Evolutionary conservation across 352 stramenopile genomes (phyloP), one percentile per base, ranked within the genome.

Genomic region (Phytopythium sindhum): DNA sequence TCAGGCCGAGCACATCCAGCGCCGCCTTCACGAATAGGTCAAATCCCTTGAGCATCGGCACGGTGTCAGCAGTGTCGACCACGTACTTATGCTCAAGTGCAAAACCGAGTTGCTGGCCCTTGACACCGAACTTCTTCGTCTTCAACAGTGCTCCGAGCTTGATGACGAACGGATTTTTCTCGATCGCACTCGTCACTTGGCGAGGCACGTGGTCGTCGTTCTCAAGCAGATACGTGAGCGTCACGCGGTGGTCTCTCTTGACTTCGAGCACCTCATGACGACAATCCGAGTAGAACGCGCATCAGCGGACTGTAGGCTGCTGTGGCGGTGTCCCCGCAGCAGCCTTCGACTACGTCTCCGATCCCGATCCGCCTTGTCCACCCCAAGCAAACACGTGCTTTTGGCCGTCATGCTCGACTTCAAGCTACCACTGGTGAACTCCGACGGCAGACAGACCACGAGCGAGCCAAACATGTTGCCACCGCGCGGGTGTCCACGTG

Each of bases 261-360:
- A 57, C 51, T 17, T 39, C 28, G 0, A 57, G 28, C 51, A 57
- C 51, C 17, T 57, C 26, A 17, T 57, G 51, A 15, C 26, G 6
- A 15, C 51, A 57, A 15, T 57, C 51, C 26, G 51, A 39, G 28
- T 57, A 57, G 29, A 57, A 57, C 51, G 51, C 51, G 7, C 51
- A 57, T 29, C 51, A 57, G 4, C 17, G 48, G 12, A 55, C 48
- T 10, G 24, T 42, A 14, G 28, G 33, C 12, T 14, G 11, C 33
- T 19, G 17, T 8, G 14, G 4, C 51, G 26, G 12, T 29, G 51
- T 35, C 24, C 2, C 28, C 7, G 26, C 26, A 24, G 51, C 39
- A 19, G 39, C 4, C 12, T 45, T 45, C 39, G 39, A 23, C 39
- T 23, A 11, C 39, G 39, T n/a, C 39, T 45, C 39, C 14, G 15